Conservation (phyloP, 306 rosid genomes). For the Biancaea sappan region DNA sequence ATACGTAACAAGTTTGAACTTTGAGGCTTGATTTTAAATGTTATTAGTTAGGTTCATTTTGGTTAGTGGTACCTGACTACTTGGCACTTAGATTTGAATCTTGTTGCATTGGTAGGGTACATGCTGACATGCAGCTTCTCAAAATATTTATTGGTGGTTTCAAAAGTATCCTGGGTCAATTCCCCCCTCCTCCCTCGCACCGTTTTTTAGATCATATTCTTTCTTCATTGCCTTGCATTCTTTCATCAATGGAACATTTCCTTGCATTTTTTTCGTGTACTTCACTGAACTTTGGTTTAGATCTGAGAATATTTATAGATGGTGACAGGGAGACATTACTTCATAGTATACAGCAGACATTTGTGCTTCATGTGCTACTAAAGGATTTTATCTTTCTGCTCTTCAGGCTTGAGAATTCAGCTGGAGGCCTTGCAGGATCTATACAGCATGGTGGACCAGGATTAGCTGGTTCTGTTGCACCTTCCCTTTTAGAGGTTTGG, state of each 20-base stretch:
- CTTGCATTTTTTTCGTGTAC: neutral
- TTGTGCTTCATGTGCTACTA: slow-evolving; percentile 1
- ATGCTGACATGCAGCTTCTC: neutral
- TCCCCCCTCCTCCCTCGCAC: neutral
- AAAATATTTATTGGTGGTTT: neutral
- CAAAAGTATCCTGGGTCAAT: neutral
- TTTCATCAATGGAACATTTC: slow-evolving; percentile 5
- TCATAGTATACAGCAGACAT: neutral
- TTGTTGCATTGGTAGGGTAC: neutral
- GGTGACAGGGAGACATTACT: neutral
- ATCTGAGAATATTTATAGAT: slow-evolving; percentile 4
- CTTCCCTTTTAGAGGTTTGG: slow-evolving; percentile 87
- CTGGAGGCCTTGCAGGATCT: slow-evolving; percentile 72
- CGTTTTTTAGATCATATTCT: neutral
- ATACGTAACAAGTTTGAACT: neutral
- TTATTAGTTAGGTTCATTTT: neutral
- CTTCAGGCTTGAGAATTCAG: slow-evolving; percentile 86
- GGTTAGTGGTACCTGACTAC: neutral
- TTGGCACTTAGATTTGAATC: neutral
- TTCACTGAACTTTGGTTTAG: slow-evolving; percentile 2
- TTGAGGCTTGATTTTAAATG: neutral
- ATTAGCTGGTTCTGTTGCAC: slow-evolving; percentile 59
- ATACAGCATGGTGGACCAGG: slow-evolving; percentile 57
- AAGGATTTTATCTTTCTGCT: slow-evolving; percentile 35
- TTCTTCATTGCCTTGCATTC: neutral